Evolutionary conservation across 139 green algal species (phyloP).

Genomic region (Auxenochlorella protothecoides): DNA sequence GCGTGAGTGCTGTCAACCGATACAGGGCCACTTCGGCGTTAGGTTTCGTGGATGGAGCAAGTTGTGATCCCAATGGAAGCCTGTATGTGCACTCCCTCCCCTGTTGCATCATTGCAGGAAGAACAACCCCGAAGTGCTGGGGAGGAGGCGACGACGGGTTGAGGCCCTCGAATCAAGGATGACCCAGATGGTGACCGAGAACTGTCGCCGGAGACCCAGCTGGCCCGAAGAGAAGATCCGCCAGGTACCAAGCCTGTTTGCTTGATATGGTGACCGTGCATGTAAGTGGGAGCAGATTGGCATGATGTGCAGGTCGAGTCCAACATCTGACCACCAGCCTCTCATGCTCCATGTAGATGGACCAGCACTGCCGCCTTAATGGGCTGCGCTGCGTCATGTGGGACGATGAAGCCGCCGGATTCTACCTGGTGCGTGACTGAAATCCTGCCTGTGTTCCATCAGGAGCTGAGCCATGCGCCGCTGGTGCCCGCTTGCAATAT

Average conservation of each 20-base stretch:
- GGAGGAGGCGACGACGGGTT: not conserved
- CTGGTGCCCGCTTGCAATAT: no score
- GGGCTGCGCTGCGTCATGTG: slow-evolving; percentile 28
- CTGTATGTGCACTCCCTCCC: slow-evolving; percentile 1
- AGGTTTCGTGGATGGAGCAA: no score
- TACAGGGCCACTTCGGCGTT: no score
- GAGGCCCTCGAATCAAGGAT: slow-evolving; percentile 5
- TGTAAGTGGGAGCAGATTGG: not conserved
- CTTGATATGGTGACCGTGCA: not conserved
- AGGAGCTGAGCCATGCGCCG: no score
- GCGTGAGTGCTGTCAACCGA: no score
- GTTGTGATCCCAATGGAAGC: no score
- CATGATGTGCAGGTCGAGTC: not conserved
- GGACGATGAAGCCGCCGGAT: slow-evolving; percentile 20
- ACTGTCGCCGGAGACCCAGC: not conserved
- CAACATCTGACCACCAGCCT: not conserved
- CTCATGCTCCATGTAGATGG: slow-evolving; percentile 7
- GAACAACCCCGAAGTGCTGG: slow-evolving; percentile 16
- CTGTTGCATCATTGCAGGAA: slow-evolving; percentile 7
- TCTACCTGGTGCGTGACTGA: slow-evolving; percentile 14
- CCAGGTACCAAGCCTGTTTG: not conserved
- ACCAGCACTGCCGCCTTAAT: slow-evolving; percentile 6
- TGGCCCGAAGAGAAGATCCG: slow-evolving; percentile 4
- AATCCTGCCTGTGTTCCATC: no score
- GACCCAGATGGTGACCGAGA: slow-evolving; percentile 1